Conservation (phyloP, 2,329 filamentous ascomycete genomes). For the Blastomyces silverae region DNA sequence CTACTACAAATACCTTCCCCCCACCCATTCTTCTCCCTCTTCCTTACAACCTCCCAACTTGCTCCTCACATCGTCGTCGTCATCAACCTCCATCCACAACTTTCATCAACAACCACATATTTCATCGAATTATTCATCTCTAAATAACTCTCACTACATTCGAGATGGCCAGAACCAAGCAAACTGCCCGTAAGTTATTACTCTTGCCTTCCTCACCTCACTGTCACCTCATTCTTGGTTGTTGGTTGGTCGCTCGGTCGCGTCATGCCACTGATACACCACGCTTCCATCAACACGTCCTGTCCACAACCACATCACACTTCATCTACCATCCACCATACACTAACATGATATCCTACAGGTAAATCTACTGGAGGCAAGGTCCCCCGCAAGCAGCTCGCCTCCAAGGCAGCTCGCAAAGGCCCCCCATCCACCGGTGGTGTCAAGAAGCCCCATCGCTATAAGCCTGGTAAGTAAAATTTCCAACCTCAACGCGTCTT, state of each 20-base stretch:
- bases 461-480: conserved; percentile 63
- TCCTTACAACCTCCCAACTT: conserved; percentile 19
- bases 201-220: conserved; percentile 18
- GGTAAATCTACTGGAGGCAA: conserved; percentile 71
- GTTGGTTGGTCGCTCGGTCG: conserved; percentile 21
- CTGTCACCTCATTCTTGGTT: conserved; percentile 20
- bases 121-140: conserved; percentile 29
- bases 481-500: neutral
- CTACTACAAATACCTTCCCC: conserved; percentile 25
- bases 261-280: conserved; percentile 9
- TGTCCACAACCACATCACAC: conserved; percentile 10
- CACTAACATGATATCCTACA: conserved; percentile 36
- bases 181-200: conserved; percentile 46
- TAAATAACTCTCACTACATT: conserved; percentile 25
- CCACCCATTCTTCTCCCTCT: conserved; percentile 22
- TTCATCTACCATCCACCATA: conserved; percentile 21
- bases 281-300: conserved; percentile 14
- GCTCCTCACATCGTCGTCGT: conserved; percentile 8
- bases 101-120: conserved; percentile 22
- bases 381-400: conserved; percentile 86
- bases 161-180: conserved; percentile 48
- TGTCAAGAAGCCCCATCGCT: conserved; percentile 91
- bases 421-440: conserved; percentile 91
- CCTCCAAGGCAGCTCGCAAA: conserved; percentile 98
- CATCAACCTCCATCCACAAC: conserved; percentile 31